Evolutionary conservation across 208 protist species (phyloP), one percentile per base, ranked within the genome.

Genomic region (Acanthamoeba castellanii): DNA sequence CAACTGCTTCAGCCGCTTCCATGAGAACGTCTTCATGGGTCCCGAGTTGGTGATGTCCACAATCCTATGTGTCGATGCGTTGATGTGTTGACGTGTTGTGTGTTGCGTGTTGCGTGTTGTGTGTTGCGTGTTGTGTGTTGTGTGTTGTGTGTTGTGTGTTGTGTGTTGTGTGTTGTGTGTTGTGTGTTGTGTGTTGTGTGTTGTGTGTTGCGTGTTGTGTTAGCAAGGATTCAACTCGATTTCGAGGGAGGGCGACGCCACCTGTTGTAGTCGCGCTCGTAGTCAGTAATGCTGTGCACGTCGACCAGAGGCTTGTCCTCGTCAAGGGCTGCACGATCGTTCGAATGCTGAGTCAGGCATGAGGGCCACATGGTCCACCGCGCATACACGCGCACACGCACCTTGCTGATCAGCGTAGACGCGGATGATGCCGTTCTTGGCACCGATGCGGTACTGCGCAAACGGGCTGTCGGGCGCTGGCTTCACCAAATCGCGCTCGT

Each of bases 331-430:
- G 45, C 25, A 42, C 37, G 37, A 42, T 42, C 37, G 3, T 42
- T 42, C 37, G 37, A 3, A 42, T n/a, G 37, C 37, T n/a, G n/a
- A 1, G 18, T 42, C 27, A 81, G 8, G 2, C n/a, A 90, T 3
- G 37, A 25, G 30, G 45, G 30, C 70, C 6, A 42, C 11, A 32
- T 3, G 5, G 32, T 2, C 20, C 11, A 27, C 14, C 16, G 11
- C 70, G 11, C 25, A 32, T 9, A 88, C 37, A 16, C 52, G 72
- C 9, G 11, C 45, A 50, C 22, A n/a, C 34, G 32, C 5, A 92
- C 85, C 85, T 92, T 92, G 85, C 37, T 92, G 85, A 37, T 92
- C 30, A 34, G 85, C 52, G 85, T 92, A 92, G 61, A 92, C 85
- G 25, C 61, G 61, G 32, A 92, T 74, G 55, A 92, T 25, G 32